phyloP scores from a whole-genome alignment of 169 alveolate genomes.

The Plasmodium sp. region DNA sequence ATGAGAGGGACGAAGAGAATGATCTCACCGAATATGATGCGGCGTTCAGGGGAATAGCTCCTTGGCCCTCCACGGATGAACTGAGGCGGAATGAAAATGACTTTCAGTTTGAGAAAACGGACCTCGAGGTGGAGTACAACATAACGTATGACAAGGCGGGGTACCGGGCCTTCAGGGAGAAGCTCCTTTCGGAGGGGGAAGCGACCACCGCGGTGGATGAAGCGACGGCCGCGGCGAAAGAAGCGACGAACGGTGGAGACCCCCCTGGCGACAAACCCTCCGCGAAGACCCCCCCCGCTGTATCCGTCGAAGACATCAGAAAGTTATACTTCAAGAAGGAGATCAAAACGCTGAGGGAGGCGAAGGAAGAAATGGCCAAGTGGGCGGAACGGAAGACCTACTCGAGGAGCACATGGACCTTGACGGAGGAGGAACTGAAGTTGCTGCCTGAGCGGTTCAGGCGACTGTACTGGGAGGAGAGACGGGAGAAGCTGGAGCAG shows the following conservation, averaged over 20 bases:
- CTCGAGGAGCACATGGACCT: conserved; percentile 79
- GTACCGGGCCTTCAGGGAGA: conserved; percentile 8
- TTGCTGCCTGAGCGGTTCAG: conserved; percentile 76
- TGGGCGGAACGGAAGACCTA: conserved; percentile 77
- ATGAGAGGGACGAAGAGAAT: conserved; percentile 64
- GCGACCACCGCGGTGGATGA: background rate
- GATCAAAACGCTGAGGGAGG: conserved; percentile 79
- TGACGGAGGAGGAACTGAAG: conserved; percentile 79
- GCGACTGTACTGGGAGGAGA: conserved; percentile 75
- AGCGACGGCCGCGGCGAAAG: background rate
- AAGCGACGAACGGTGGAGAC: background rate
- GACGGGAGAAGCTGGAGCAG: background rate
- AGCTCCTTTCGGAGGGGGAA: background rate
- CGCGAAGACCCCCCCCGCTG: background rate
- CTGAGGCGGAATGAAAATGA: conserved; percentile 70
- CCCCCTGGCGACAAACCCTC: background rate
- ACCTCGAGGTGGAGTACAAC: conserved; percentile 55
- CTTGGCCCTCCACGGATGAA: conserved; percentile 79
- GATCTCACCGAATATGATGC: conserved; percentile 84
- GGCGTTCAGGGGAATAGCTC: conserved; percentile 79
- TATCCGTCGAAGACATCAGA: conserved; percentile 3
- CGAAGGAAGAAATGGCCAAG: conserved; percentile 78
- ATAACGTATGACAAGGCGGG: conserved; percentile 38
- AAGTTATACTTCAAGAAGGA: conserved; percentile 66
- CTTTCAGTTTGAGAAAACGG: conserved; percentile 66